phyloP scores from a whole-genome alignment of 2,329 filamentous ascomycete genomes.

The Cryphonectria parasitica region DNA sequence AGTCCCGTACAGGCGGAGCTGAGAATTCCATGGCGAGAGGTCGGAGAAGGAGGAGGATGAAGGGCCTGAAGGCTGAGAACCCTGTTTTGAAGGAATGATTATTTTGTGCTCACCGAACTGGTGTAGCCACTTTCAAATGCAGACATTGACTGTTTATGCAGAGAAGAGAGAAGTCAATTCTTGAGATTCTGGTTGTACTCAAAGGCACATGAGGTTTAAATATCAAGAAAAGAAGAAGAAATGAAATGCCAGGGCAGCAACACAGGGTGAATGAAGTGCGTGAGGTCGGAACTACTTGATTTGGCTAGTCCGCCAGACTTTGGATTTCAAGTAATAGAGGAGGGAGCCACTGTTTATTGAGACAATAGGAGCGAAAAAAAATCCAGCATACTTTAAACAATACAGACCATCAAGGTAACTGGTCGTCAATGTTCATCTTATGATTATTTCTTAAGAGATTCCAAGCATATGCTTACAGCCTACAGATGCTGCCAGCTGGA shows the following conservation, averaged over 20 bases:
- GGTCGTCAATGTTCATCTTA: not conserved
- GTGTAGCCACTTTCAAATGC: not conserved
- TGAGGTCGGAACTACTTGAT: conserved; percentile 23
- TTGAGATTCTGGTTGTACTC: not conserved
- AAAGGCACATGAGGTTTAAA: not conserved
- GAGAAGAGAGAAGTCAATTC: too few species aligned
- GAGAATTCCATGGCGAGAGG: conserved; percentile 38
- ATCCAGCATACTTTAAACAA: too few species aligned
- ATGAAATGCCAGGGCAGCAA: not conserved
- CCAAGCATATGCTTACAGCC: not conserved
- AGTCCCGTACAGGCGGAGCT: conserved; percentile 49
- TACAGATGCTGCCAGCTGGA: not conserved
- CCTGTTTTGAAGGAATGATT: not conserved
- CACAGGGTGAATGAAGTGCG: not conserved
- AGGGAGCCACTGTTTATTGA: not conserved
- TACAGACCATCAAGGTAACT: too few species aligned
- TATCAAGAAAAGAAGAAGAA: not conserved
- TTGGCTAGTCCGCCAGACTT: conserved; percentile 10
- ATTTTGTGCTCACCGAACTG: not conserved
- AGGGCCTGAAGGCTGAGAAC: not conserved
- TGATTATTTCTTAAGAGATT: not conserved
- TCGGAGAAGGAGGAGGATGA: not conserved
- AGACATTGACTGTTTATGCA: not conserved
- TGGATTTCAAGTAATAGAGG: not conserved
- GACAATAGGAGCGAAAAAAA: not conserved